Evolutionary conservation across 306 rosid genomes (phyloP), one percentile per base, ranked within the genome.

Genomic region (Cicer chorassanicum): DNA sequence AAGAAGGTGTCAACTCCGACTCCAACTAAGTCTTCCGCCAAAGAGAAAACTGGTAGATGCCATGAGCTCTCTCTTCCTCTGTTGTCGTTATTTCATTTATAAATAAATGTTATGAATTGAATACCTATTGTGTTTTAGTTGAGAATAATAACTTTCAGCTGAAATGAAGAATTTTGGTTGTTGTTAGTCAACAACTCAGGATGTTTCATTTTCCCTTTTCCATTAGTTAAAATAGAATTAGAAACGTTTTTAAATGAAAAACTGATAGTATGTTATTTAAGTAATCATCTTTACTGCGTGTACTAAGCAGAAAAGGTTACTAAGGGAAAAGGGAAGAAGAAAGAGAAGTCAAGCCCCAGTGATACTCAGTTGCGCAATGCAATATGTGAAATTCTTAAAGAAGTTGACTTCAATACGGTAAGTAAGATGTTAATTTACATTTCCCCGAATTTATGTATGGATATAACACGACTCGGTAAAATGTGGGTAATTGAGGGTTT

Each of bases 321-420:
- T 0, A 90, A 77, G 72, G 93, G 92, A 66, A 91, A 86, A 85
- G 95, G 85, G 63, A 90, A 83, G 87, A 83, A 83, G 73, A 91
- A 86, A 79, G 87, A 86, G 72, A 86, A 85, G 62, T 48, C 60
- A 66, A 68, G 77, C 83, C 94, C 90, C 72, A 92, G 78, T 65
- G 96, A 94, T 70, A 90, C 84, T 77, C 86, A 87, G 73, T 77
- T 94, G 68, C 90, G 91, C 80, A 83, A 92, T 81, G 92, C 96
- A 19, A 89, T 90, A 43, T 90, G 95, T 80, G 96, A 87, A 85
- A 90, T 90, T 83, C 99, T 94, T 72, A 92, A 92, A 89, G 92
- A 87, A 78, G 99, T 94, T 15, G 96, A 94, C 97, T 94, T 94
- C 81, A 94, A 89, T 80, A 94, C 99, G 74, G 99, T 94, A 87